Evolutionary conservation across 345 rosid genomes (phyloP).

Genomic region (Eucalyptus coolabah): DNA sequence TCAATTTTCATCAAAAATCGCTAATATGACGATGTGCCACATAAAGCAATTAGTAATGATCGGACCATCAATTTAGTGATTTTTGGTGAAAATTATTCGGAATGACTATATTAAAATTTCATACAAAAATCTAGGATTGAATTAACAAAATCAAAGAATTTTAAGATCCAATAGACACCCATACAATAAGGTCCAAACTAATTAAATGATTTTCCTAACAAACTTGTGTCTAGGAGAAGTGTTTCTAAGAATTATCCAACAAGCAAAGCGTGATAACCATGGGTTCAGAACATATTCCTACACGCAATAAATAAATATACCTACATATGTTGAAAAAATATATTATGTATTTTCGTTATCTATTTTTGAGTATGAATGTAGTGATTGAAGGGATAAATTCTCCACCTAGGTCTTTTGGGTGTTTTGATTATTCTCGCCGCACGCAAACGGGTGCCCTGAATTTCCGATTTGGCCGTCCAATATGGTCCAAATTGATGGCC

Average conservation of each 20-base stretch:
- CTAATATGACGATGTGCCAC: rapidly evolving
- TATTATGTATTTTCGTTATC: not conserved
- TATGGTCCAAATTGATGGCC: not conserved
- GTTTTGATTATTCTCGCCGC: not conserved
- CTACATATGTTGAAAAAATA: not conserved
- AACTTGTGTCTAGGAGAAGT: not conserved
- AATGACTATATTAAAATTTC: not conserved
- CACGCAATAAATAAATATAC: not conserved
- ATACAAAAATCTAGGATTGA: not conserved
- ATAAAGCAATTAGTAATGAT: not conserved
- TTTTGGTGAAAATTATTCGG: rapidly evolving
- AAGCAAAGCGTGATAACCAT: not conserved
- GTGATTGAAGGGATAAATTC: not conserved
- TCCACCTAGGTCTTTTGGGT: not conserved
- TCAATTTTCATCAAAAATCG: not conserved
- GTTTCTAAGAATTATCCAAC: not conserved
- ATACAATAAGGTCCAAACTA: rapidly evolving
- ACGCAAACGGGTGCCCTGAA: not conserved
- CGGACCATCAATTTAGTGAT: rapidly evolving
- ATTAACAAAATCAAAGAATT: not conserved
- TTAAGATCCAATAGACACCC: not conserved
- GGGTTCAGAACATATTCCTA: not conserved
- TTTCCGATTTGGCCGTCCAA: not conserved
- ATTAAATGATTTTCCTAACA: not conserved
- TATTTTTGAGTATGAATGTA: not conserved